Evolutionary conservation across 495 filamentous ascomycete genomes (phyloP).

Genomic region (Massariosphaeria phaeospora): DNA sequence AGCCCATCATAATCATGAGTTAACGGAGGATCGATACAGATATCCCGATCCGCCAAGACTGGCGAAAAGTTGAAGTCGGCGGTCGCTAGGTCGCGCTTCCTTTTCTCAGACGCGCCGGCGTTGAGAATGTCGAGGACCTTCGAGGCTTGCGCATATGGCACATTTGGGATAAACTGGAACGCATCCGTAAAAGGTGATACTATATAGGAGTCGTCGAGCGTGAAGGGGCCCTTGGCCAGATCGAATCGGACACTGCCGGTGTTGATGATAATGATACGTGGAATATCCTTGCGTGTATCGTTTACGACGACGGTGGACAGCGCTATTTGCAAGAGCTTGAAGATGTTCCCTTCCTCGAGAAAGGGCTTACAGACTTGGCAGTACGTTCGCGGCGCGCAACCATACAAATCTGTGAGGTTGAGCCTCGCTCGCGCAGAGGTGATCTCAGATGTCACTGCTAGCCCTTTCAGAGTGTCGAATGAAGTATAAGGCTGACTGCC

Average conservation of each 20-base stretch:
- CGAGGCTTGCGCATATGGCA: slow-evolving; percentile 65
- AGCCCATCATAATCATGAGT: slow-evolving; percentile 1
- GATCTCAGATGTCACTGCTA: slow-evolving; percentile 66
- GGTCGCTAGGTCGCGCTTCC: slow-evolving; percentile 38
- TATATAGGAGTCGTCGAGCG: slow-evolving; percentile 73
- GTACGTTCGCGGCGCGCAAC: slow-evolving; percentile 74
- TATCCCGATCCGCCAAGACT: slow-evolving; percentile 39
- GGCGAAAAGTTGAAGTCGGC: slow-evolving; percentile 34
- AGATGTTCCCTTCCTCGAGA: slow-evolving; percentile 67
- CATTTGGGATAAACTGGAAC: slow-evolving; percentile 69
- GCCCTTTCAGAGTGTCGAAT: slow-evolving; percentile 74
- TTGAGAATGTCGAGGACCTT: slow-evolving; percentile 43
- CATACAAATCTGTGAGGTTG: slow-evolving; percentile 66
- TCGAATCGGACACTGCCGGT: slow-evolving; percentile 91
- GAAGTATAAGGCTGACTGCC: slow-evolving; percentile 53
- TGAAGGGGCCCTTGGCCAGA: slow-evolving; percentile 87
- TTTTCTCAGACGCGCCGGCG: slow-evolving; percentile 39
- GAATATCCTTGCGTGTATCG: slow-evolving; percentile 46
- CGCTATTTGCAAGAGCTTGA: slow-evolving; percentile 68
- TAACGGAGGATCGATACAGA: slow-evolving; percentile 42
- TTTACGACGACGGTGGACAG: slow-evolving; percentile 55
- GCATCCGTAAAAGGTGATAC: slow-evolving; percentile 82
- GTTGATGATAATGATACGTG: slow-evolving; percentile 69
- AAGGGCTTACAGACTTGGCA: slow-evolving; percentile 77
- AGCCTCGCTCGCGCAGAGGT: slow-evolving; percentile 61